Base-by-base conservation (phyloP, 495 filamentous ascomycete species). In the Aspergillus sclerotiicarbonarius region DNA sequence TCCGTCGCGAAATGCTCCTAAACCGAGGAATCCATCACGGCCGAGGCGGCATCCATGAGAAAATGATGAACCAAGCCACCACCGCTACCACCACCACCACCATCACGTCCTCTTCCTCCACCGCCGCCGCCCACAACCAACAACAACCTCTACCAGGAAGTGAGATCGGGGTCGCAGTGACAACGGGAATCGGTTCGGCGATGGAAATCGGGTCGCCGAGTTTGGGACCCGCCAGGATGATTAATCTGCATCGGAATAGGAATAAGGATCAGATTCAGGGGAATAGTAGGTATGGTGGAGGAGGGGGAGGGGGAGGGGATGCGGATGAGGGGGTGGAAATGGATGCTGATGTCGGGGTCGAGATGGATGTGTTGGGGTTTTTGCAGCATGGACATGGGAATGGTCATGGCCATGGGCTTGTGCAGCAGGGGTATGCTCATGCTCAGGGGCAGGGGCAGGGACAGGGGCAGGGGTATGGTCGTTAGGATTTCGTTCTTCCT, bases 11-110 rank as follows among this genome's bases (percentile, higher is more conserved):
- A 37, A 58, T 46, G 8, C 56, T 68, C 32, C 55, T 59, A 19
- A 64, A 58, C 13, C 49, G 63, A 29, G 30, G 59, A 33, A 32
- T 57, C 45, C 43, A 60, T 53, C 16, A 64, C 49, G 32, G 48
- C n/a, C 41, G 57, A 25, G 29, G 54, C 33, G 48, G 50, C 19
- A 9, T 56, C 0, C 63, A 56, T 52, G 70, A 71, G 61, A 72
- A 71, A 53, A 68, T 71, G 57, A 8, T 67, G 8, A 61, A 69
- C 56, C 58, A 58, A 4, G 30, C 46, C 21, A 20, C 2, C 6
- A 44, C 35, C 39, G 8, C 21, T n/a, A n/a, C 52, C 13, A 16
- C 19, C 47, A 16, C 10, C n/a, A n/a, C n/a, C n/a, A n/a, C n/a
- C n/a, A n/a, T n/a, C n/a, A n/a, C n/a, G n/a, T n/a, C n/a, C n/a